Evolutionary conservation across 2,329 filamentous ascomycete species (phyloP).

Genomic region (Ceratocystis cacaofunesta): DNA sequence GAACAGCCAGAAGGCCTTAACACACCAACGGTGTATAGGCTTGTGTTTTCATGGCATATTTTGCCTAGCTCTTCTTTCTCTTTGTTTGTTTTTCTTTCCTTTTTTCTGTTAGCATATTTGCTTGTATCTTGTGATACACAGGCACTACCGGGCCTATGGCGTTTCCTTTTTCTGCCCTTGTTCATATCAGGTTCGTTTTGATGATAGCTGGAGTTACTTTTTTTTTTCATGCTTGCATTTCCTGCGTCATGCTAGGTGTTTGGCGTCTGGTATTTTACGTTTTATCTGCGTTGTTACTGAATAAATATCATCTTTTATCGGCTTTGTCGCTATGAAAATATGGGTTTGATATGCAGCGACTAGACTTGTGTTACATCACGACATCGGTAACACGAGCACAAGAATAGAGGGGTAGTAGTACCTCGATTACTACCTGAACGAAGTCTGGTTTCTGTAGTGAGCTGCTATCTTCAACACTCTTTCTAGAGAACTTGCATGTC

Average conservation of each 20-base stretch:
- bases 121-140: neutral
- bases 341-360: neutral
- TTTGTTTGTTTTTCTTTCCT: neutral
- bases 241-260: neutral
- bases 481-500: neutral
- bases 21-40: neutral
- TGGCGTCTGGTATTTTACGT: neutral
- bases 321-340: neutral
- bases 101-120: neutral
- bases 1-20: neutral
- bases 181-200: slow-evolving; percentile 2
- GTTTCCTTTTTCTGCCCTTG: neutral
- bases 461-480: too few relatives aligned
- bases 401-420: too few relatives aligned
- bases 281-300: neutral
- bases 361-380: neutral
- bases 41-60: neutral
- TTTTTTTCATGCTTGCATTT: neutral
- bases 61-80: neutral
- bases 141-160: neutral
- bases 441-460: neutral
- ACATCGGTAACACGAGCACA: neutral
- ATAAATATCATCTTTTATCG: neutral
- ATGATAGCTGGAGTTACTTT: neutral
- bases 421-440: too few relatives aligned